A percentile compares a stretch with the other conserved stretches of the same genome.
Evolutionary conservation across 768 basidiomycete species (phyloP).

Genomic region (Infundibulicybe gibba): DNA sequence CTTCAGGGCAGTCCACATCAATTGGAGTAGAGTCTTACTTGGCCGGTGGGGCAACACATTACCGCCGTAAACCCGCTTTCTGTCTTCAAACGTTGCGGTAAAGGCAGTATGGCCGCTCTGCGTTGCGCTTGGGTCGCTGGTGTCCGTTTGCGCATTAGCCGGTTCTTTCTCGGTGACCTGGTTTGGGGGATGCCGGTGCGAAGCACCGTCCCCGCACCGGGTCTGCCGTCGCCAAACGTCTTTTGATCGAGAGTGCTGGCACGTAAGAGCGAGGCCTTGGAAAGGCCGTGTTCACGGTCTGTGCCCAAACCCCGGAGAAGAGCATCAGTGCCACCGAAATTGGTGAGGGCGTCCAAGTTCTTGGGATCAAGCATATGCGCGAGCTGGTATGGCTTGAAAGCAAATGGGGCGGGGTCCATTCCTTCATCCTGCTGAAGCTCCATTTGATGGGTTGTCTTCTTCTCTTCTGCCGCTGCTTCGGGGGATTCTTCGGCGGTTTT

Average conservation of each 20-base stretch:
- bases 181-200: constrained; percentile 23
- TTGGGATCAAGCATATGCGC: constrained; percentile 92
- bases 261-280: constrained; percentile 11
- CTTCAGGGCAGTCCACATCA: constrained; percentile 86
- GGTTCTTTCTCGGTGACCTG: constrained; percentile 11
- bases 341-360: constrained; percentile 57
- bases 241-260: constrained; percentile 5
- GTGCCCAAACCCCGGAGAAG: constrained; percentile 77
- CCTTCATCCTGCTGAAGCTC: constrained; percentile 34
- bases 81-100: constrained; percentile 51
- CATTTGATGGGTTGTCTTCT: constrained; percentile 25
- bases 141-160: constrained; percentile 33
- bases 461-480: constrained; percentile 17
- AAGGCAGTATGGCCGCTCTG: constrained; percentile 20
- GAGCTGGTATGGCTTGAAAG: constrained; percentile 67
- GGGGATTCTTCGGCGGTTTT: constrained; percentile 10
- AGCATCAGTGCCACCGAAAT: constrained; percentile 67
- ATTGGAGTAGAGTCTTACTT: constrained; percentile 62
- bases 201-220: constrained; percentile 18
- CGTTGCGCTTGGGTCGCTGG: constrained; percentile 31
- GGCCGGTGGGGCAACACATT: constrained; percentile 73
- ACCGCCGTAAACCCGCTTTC: constrained; percentile 67
- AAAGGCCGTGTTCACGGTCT: constrained; percentile 45
- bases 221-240: constrained; percentile 14
- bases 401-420: constrained; percentile 67